Evolutionary conservation across 345 rosid genomes (phyloP).

Genomic region (Boechera stricta): DNA sequence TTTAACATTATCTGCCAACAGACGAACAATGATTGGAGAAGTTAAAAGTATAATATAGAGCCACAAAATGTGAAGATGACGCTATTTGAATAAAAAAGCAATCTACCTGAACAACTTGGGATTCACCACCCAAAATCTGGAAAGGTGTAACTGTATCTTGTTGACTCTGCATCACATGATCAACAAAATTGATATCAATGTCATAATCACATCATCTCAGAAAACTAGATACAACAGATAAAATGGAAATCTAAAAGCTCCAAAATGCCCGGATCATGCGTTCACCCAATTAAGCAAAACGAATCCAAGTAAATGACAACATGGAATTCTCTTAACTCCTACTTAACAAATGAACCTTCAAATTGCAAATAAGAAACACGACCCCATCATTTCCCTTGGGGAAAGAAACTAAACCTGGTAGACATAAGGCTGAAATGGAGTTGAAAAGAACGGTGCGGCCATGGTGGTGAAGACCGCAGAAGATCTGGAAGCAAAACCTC

Average conservation of each 20-base stretch:
- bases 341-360: constrained; percentile 5
- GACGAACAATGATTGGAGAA: constrained; percentile 14
- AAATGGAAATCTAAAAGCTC: not conserved
- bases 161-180: constrained; percentile 62
- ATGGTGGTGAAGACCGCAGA: constrained; percentile 47
- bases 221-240: not conserved
- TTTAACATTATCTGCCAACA: constrained; percentile 84
- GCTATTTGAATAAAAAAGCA: not conserved
- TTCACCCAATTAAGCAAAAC: not conserved
- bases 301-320: not conserved
- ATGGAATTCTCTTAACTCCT: constrained; percentile 10
- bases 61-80: not conserved
- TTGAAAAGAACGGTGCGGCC: constrained; percentile 98
- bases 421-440: constrained; percentile 96
- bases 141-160: constrained; percentile 85
- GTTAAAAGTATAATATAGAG: not conserved
- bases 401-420: constrained; percentile 68
- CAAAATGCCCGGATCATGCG: not conserved
- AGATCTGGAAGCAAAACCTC: constrained; percentile 20
- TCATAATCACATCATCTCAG: constrained; percentile 2
- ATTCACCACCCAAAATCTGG: constrained; percentile 98
- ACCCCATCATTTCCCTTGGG: not conserved
- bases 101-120: constrained; percentile 91
- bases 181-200: constrained; percentile 6
- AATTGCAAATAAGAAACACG: not conserved